phyloP scores from a whole-genome alignment of 2,329 filamentous ascomycete species.

The Coleophoma crateriformis region DNA sequence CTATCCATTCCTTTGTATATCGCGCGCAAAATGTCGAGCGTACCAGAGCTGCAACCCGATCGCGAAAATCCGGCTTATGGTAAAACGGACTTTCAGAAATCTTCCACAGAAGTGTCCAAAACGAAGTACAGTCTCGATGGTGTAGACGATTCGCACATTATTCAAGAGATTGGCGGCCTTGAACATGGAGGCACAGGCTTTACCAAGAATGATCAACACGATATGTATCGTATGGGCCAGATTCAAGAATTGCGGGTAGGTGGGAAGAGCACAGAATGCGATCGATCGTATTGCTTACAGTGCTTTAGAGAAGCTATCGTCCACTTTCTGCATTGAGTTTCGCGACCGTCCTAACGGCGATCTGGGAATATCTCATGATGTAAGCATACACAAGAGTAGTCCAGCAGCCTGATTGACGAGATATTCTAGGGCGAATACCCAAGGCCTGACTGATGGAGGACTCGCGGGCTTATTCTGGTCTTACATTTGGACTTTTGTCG shows the following conservation, averaged over 20 bases:
- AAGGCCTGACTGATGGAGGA: conserved; percentile 15
- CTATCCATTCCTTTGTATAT: background rate
- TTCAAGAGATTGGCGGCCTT: conserved; percentile 6
- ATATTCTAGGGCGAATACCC: conserved; percentile 23
- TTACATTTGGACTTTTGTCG: conserved; percentile 27
- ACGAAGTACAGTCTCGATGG: conserved; percentile 6
- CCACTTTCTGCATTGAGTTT: conserved; percentile 35
- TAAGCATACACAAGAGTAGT: conserved; percentile 8
- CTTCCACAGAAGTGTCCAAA: conserved; percentile 3
- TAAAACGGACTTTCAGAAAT: conserved; percentile 1
- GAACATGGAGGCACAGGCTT: conserved; percentile 2
- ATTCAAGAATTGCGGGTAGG: conserved; percentile 10
- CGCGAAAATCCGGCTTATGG: background rate
- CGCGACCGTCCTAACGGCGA: conserved; percentile 31
- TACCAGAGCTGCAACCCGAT: background rate
- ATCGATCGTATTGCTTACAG: background rate
- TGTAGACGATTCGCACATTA: conserved; percentile 2
- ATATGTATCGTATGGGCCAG: conserved; percentile 18
- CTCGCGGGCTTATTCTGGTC: conserved; percentile 32
- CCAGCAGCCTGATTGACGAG: background rate
- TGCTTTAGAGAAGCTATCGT: conserved; percentile 31
- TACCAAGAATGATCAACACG: conserved; percentile 7
- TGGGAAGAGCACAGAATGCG: background rate
- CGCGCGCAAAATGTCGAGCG: background rate
- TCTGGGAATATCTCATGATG: conserved; percentile 35